Percentiles rank a stretch among this genome's conserved stretches.
These are phyloP conservation scores for Peronospora farinosa DNA, from an alignment of 352 stramenopile genomes.

Conservation along the genomic window DNA sequence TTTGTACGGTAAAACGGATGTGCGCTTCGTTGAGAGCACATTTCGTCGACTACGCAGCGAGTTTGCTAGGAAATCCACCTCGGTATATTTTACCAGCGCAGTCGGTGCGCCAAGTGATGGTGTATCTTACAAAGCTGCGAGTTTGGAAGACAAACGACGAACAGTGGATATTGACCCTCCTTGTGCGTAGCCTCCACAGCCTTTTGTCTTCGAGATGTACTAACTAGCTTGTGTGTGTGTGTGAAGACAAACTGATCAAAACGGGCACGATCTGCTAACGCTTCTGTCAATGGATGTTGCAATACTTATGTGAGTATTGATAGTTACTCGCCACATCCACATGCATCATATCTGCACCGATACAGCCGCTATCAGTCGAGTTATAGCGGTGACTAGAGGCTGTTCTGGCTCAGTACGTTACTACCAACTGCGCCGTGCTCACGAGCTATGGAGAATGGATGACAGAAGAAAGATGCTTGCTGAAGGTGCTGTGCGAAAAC, in stretches of 20 bases:
- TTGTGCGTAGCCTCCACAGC: slow-evolving; percentile 37
- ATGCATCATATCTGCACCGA: too few species aligned
- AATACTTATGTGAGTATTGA: too few species aligned
- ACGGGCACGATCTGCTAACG: too few species aligned
- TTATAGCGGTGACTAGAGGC: too few species aligned
- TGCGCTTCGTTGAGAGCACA: slow-evolving; percentile 63
- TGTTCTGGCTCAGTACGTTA: too few species aligned
- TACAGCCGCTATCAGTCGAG: too few species aligned
- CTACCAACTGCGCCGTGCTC: too few species aligned
- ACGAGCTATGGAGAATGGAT: background rate
- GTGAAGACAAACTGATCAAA: too few species aligned
- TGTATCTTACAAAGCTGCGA: background rate
- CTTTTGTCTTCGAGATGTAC: slow-evolving; percentile 9
- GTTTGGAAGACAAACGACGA: slow-evolving; percentile 1
- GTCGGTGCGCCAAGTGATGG: background rate
- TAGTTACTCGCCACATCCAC: too few species aligned
- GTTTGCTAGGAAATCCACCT: background rate
- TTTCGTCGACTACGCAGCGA: slow-evolving; percentile 63
- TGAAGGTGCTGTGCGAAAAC: background rate
- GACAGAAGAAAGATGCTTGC: background rate
- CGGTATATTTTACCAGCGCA: slow-evolving; percentile 1
- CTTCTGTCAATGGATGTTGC: too few species aligned
- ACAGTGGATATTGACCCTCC: slow-evolving; percentile 21
- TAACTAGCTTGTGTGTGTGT: too few species aligned
- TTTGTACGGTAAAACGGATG: slow-evolving; percentile 70